Base-by-base conservation (phyloP, 2,329 filamentous ascomycete genomes). In the Calonectria pseudoturangicola region DNA sequence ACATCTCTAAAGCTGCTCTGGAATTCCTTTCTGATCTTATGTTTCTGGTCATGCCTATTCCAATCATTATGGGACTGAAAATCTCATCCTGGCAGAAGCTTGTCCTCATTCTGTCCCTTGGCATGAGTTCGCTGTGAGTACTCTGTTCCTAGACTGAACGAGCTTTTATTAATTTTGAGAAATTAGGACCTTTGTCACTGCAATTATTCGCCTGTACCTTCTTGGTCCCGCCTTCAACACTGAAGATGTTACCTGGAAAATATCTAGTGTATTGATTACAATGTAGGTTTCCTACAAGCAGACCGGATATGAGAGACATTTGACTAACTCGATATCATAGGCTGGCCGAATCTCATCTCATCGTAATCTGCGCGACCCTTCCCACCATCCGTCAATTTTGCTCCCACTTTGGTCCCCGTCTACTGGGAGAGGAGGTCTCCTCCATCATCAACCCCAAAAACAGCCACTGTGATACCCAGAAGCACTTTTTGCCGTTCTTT, bases 21-120 rank as follows among this genome's bases (percentile, higher is more conserved):
- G 87, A 87, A 70, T 85, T 87, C 56, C 66, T 85, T 21, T 87
- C 86, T 4, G 86, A 89, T 74, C 51, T 88, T 4, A 73, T 88
- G 30, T 83, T 87, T 21, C 85, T 87, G 63, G 73, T 82, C 1
- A 77, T 89, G 7, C 87, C 87, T 0, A 82, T 88, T 41, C 84
- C 84, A 1, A 85, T 86, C 6, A 79, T 89, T 2, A 76, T 85
- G 45, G 81, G 79, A 16, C 76, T 88, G 1, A 84, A 86, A 60
- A 83, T 89, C 62, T 86, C 86, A 0, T 77, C 73, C 45, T 84
- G 83, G 50, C 86, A 88, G 66, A 89, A 87, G 75, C 62, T 87
- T 15, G 85, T 81, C 2, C 77, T 88, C 1, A 79, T 82, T 2
- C 74, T 82, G 2, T 83, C 88, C 27, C 87, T 89, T 50, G 84